Evolutionary conservation across 495 filamentous ascomycete species (phyloP), one percentile per base, ranked within the genome.

Genomic region (Corynascus novoguineensis): DNA sequence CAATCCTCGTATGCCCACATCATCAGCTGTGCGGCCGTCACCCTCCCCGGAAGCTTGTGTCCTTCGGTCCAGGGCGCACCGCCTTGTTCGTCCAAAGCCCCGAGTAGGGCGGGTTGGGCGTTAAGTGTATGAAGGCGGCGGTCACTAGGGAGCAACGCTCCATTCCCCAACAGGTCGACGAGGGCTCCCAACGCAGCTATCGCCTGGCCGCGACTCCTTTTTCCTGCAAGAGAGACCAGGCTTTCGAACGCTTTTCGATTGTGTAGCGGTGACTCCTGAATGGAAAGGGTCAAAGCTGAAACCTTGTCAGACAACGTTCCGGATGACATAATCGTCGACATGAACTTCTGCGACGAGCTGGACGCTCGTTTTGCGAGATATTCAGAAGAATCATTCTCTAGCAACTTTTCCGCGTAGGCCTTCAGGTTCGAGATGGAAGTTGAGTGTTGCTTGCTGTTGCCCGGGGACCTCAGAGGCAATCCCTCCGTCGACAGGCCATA

Each of bases 291-390:
- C 62, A 97, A 73, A 6, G 93, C 93, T 3, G 95, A 97, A 28
- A 97, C 88, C 70, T 96, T 97, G 73, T 98, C 93, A 32, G 90
- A 93, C 50, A 96, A 79, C 8, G 95, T 98, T 74, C 93, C 93
- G 1, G 91, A 90, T 15, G 90, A 75, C 93, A 98, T 97, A 68
- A 98, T 95, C 5, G 90, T 95, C 2, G 88, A 87, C 75, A 97
- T 84, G 76, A 97, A 98, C 70, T 87, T 93, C 66, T 92, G 85
- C 10, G 91, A 88, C 1, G 93, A 96, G 40, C 88, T 86, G 22
- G 81, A 73, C 1, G 78, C 77, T 28, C 68, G 58, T 24, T 57
- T 66, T 10, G 75, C 69, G 53, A 68, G 90, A 86, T 71, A 85
- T 59, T 41, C 80, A 71, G 69, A 79, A 80, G 73, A 68, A 53